A percentile compares a stretch with the other conserved stretches of the same genome.
Conservation (phyloP, 306 rosid genomes). For the Alnus rubra region DNA sequence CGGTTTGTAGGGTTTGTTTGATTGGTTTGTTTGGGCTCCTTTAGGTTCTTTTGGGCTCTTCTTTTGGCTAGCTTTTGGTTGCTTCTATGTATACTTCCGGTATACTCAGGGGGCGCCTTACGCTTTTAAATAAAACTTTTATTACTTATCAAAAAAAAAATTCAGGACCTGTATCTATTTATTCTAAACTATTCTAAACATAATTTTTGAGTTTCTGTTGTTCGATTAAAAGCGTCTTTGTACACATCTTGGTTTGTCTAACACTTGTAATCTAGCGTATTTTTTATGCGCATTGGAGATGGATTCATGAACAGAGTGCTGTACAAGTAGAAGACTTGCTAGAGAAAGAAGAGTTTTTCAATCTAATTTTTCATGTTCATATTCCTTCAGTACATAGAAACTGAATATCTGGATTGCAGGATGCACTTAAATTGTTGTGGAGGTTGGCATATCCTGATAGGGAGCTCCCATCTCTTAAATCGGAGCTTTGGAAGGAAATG, state of each 20-base stretch:
- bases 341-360: neutral
- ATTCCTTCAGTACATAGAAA: neutral
- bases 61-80: too few relatives aligned
- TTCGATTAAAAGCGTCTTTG: constrained; percentile 14
- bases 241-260: constrained; percentile 4
- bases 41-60: too few relatives aligned
- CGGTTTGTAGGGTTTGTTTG: too few relatives aligned
- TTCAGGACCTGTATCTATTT: constrained; percentile 7
- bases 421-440: constrained; percentile 79
- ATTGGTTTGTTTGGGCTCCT: too few relatives aligned
- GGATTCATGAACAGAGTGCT: neutral
- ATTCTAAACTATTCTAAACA: constrained; percentile 8
- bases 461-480: constrained; percentile 81
- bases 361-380: neutral
- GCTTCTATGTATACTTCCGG: too few relatives aligned
- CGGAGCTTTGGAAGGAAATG: constrained; percentile 98
- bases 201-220: neutral
- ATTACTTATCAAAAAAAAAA: too few relatives aligned
- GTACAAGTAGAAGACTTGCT: neutral
- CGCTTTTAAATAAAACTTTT: too few relatives aligned
- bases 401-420: constrained; percentile 47
- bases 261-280: neutral
- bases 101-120: too few relatives aligned
- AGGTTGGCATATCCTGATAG: constrained; percentile 80
- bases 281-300: neutral